Percentiles rank a stretch among this genome's conserved stretches.
Evolutionary conservation across 2,329 filamentous ascomycete species (phyloP).

Genomic region (Dactylonectria estremocensis): DNA sequence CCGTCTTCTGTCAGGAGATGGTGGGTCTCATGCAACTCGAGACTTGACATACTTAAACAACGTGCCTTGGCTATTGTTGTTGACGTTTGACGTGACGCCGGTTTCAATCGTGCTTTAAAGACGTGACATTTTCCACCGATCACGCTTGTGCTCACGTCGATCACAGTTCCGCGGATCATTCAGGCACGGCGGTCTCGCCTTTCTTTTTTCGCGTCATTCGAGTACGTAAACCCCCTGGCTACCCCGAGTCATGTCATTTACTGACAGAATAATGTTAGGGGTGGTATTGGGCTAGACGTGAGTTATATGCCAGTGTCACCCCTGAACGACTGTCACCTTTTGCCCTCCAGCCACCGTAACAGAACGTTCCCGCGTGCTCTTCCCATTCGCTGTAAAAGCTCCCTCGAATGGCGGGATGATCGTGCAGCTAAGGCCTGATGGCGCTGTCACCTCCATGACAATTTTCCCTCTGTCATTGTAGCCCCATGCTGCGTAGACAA

Average conservation of each 20-base stretch:
- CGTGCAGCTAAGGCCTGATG: not conserved
- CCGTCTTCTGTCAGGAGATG: not conserved
- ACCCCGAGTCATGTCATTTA: too few species aligned
- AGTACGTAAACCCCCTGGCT: too few species aligned
- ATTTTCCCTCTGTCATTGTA: not conserved
- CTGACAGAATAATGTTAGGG: not conserved
- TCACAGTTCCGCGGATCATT: too few species aligned
- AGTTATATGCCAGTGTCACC: not conserved
- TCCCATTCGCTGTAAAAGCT: not conserved
- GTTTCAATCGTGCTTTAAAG: not conserved
- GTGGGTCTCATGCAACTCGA: conserved; percentile 1
- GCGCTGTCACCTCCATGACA: not conserved
- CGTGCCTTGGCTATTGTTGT: not conserved
- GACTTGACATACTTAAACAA: not conserved
- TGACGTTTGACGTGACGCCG: not conserved
- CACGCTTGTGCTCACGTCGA: not conserved
- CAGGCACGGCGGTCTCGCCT: too few species aligned
- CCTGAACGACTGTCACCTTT: not conserved
- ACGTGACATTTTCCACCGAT: not conserved
- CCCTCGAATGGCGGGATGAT: not conserved
- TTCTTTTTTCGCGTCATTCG: too few species aligned
- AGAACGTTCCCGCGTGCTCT: not conserved
- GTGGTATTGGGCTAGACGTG: not conserved
- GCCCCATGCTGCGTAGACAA: not conserved
- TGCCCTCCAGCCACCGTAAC: not conserved